Evolutionary conservation across 805 yeast species (phyloP).

Genomic region (Lachancea lanzarotensis): DNA sequence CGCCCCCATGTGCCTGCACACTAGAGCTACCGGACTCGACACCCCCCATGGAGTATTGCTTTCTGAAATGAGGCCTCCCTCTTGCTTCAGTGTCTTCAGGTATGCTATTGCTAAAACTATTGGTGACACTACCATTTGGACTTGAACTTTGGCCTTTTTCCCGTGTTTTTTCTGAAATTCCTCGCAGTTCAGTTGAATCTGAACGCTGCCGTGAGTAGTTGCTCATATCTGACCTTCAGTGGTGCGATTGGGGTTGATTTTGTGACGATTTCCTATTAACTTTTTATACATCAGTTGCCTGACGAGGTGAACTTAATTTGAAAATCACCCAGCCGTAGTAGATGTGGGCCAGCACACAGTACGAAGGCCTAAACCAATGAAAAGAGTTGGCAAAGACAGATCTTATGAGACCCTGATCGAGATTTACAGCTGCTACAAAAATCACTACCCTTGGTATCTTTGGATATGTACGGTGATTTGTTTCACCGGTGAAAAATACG

Average conservation of each 20-base stretch:
- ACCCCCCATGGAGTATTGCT: slow-evolving; percentile 6
- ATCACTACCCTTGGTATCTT: too few relatives aligned
- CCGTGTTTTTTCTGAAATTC: background rate
- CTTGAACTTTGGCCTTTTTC: background rate
- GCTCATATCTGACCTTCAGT: background rate
- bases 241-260: background rate
- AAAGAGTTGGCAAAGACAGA: too few relatives aligned
- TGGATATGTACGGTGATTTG: too few relatives aligned
- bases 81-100: background rate
- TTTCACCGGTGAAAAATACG: too few relatives aligned
- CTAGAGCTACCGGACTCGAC: background rate
- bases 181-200: background rate
- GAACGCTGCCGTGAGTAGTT: background rate
- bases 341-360: background rate
- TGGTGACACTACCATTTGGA: background rate
- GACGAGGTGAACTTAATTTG: background rate
- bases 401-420: too few relatives aligned
- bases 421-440: too few relatives aligned
- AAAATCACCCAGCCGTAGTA: background rate
- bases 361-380: background rate
- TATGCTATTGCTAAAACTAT: background rate
- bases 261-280: too few relatives aligned
- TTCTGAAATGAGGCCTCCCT: slow-evolving; percentile 6
- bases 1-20: slow-evolving; percentile 5
- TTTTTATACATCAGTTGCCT: too few relatives aligned